A percentile compares a stretch with the other conserved stretches of the same genome.
Evolutionary conservation across 169 alveolate genomes (phyloP).

Genomic region (Eimeria maxima): DNA sequence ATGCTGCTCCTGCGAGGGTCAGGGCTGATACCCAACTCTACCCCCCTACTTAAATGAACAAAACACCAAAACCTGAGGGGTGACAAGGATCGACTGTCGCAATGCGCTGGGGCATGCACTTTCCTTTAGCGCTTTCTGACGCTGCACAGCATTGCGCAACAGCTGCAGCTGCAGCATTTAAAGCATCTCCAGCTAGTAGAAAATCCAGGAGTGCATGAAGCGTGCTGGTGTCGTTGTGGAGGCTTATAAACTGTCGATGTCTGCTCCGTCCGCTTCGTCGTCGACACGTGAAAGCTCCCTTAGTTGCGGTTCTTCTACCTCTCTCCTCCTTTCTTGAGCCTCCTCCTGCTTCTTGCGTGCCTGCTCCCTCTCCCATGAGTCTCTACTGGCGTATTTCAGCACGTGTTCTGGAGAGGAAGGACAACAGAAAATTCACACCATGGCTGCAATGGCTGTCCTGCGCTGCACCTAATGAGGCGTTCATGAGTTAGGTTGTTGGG

Average conservation of each 20-base stretch:
- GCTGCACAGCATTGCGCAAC: background rate
- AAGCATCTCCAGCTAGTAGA: background rate
- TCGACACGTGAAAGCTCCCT: constrained; percentile 47
- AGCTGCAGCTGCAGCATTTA: background rate
- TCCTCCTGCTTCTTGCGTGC: constrained; percentile 47
- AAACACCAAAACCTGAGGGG: background rate
- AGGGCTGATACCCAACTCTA: no score
- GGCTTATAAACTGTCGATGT: background rate
- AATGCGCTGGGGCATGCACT: no score
- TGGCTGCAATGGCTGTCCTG: background rate
- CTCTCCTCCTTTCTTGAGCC: constrained; percentile 1
- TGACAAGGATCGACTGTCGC: no score
- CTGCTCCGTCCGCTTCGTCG: constrained; percentile 56
- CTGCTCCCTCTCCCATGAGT: constrained; percentile 78
- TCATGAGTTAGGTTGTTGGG: no score
- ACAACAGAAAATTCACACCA: background rate
- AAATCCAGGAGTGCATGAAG: background rate
- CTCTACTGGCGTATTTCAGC: constrained; percentile 75
- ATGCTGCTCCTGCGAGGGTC: no score
- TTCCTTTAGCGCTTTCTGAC: no score
- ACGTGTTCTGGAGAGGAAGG: constrained; percentile 69
- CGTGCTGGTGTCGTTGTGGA: background rate
- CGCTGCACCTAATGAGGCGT: no score
- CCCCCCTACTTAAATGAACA: no score
- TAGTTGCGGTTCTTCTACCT: constrained; percentile 29